A percentile compares a stretch with the other conserved stretches of the same genome.
These are phyloP conservation scores for Sugiyamaella floridensis DNA, from an alignment of 805 yeast genomes.

Conservation along the genomic window DNA sequence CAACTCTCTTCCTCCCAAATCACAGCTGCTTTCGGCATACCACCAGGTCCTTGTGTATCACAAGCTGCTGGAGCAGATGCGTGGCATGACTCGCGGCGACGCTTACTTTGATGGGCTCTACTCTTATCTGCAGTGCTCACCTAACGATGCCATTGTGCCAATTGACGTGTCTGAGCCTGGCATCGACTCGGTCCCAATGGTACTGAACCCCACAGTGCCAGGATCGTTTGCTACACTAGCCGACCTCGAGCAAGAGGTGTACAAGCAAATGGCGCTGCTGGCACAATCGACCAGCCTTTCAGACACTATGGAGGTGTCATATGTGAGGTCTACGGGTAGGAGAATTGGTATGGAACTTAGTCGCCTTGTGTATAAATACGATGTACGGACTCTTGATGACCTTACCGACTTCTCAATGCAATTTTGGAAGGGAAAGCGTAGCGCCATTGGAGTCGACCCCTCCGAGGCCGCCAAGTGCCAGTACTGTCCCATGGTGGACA, in stretches of 20 bases:
- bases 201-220: not conserved
- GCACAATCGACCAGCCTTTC: slow-evolving; percentile 1
- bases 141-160: not conserved
- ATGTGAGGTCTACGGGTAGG: slow-evolving; percentile 4
- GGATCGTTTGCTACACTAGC: not conserved
- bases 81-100: not conserved
- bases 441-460: slow-evolving; percentile 18
- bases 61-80: slow-evolving; percentile 16
- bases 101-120: slow-evolving; percentile 8
- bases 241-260: not conserved
- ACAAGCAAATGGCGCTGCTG: not conserved
- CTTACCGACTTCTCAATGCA: slow-evolving; percentile 16
- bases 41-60: slow-evolving; percentile 30
- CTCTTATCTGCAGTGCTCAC: slow-evolving; percentile 1
- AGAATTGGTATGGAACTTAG: slow-evolving; percentile 11
- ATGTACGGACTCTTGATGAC: slow-evolving; percentile 8
- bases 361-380: slow-evolving; percentile 11
- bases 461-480: slow-evolving; percentile 17
- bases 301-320: slow-evolving; percentile 12
- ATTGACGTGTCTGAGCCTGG: not conserved
- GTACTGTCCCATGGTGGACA: slow-evolving; percentile 10
- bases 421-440: slow-evolving; percentile 22
- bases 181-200: not conserved
- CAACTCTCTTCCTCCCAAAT: slow-evolving; percentile 11
- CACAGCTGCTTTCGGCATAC: slow-evolving; percentile 25